These are phyloP conservation scores for Geosmithia putterillii DNA, from an alignment of 2,329 filamentous ascomycete species.

Conservation along the genomic window DNA sequence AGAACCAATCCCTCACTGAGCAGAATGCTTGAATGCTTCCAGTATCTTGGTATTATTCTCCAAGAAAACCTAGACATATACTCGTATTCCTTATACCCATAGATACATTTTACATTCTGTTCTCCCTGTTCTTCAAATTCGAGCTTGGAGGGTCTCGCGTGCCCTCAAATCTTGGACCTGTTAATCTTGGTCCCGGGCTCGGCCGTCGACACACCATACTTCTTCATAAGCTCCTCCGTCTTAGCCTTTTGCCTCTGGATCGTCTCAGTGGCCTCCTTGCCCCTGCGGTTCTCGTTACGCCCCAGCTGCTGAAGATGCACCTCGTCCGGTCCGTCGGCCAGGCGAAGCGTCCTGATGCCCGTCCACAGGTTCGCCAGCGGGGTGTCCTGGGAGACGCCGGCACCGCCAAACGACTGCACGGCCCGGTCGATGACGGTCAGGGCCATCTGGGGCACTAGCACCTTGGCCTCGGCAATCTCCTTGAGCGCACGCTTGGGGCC, in stretches of 20 bases:
- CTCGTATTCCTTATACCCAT: background rate
- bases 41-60: too few relatives aligned
- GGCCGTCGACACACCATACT: conserved; percentile 34
- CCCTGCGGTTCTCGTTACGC: conserved; percentile 65
- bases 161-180: conserved; percentile 30
- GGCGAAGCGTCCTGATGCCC: conserved; percentile 64
- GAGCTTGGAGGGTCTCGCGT: background rate
- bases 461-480: conserved; percentile 93
- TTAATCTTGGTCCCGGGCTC: conserved; percentile 41
- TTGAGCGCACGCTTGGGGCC: conserved; percentile 82
- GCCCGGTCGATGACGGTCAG: conserved; percentile 87
- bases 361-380: conserved; percentile 80
- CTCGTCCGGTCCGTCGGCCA: conserved; percentile 93
- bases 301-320: conserved; percentile 79
- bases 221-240: conserved; percentile 52
- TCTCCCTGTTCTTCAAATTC: too few relatives aligned
- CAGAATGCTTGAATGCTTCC: too few relatives aligned
- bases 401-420: conserved; percentile 83
- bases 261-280: conserved; percentile 44
- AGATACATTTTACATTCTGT: background rate
- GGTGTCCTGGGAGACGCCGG: conserved; percentile 88
- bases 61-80: too few relatives aligned
- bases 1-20: too few relatives aligned
- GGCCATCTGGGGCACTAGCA: conserved; percentile 72
- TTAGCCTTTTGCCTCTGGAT: conserved; percentile 53